These are phyloP conservation scores for Rhizophagus sp. DNA, from an alignment of 192 early-diverging fungal genomes.

Conservation along the genomic window DNA sequence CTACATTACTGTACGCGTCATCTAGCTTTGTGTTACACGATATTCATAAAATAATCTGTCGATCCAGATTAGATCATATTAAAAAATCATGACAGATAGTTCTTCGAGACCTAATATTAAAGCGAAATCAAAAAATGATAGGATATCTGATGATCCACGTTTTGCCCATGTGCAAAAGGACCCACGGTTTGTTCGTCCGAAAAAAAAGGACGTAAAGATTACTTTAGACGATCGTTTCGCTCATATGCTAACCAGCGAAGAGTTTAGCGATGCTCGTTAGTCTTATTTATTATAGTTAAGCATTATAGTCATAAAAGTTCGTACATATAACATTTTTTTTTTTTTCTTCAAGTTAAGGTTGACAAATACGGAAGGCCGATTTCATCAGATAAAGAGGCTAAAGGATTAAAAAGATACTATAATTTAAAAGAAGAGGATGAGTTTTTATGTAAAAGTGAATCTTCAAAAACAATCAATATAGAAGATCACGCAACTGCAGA, in stretches of 20 bases:
- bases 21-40: background rate
- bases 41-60: background rate
- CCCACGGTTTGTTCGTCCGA: slow-evolving; percentile 73
- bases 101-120: slow-evolving; percentile 12
- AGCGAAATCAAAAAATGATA: background rate
- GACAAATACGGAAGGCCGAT: slow-evolving; percentile 76
- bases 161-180: slow-evolving; percentile 81
- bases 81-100: background rate
- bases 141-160: slow-evolving; percentile 63
- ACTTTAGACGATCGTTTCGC: slow-evolving; percentile 87
- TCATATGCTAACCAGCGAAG: slow-evolving; percentile 74
- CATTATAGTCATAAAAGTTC: background rate
- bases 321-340: background rate
- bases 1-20: background rate
- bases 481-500: background rate
- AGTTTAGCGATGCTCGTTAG: slow-evolving; percentile 58
- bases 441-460: slow-evolving; percentile 36
- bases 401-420: slow-evolving; percentile 76
- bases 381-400: slow-evolving; percentile 43
- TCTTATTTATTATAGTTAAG: background rate
- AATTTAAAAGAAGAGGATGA: slow-evolving; percentile 62
- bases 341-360: slow-evolving; percentile 53
- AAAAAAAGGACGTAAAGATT: slow-evolving; percentile 81
- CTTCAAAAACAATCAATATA: background rate
- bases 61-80: background rate